A percentile compares a stretch with the other conserved stretches of the same genome.
These are phyloP conservation scores for Colletotrichum caudatum DNA, from an alignment of 2,329 filamentous ascomycete species.

Conservation along the genomic window DNA sequence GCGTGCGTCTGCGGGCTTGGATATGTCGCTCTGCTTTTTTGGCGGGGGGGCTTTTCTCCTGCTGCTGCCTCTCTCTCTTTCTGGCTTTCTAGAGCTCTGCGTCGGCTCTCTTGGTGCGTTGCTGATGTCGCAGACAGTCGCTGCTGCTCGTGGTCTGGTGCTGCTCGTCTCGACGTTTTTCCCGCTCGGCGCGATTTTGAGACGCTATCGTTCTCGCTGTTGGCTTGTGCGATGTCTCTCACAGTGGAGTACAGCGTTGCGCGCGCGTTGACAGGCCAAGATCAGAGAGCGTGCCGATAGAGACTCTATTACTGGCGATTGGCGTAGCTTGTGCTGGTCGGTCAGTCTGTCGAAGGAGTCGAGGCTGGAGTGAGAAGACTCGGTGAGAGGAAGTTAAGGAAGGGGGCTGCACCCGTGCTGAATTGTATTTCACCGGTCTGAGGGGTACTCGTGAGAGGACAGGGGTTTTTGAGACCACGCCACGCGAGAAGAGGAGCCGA, in stretches of 20 bases:
- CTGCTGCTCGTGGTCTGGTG: slow-evolving; percentile 34
- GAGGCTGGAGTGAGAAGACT: slow-evolving; percentile 55
- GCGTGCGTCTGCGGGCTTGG: slow-evolving; percentile 23
- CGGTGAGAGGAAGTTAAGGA: slow-evolving; percentile 54
- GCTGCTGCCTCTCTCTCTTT: slow-evolving; percentile 36
- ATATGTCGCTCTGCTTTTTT: slow-evolving; percentile 30
- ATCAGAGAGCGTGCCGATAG: slow-evolving; percentile 42
- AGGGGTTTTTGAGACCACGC: slow-evolving; percentile 45
- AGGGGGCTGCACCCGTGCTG: slow-evolving; percentile 52
- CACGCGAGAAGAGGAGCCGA: slow-evolving; percentile 43
- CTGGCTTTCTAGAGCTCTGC: slow-evolving; percentile 14
- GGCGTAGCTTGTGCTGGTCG: slow-evolving; percentile 40
- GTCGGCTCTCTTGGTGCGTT: slow-evolving; percentile 6
- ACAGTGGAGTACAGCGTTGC: slow-evolving; percentile 41
- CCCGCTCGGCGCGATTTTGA: slow-evolving; percentile 27
- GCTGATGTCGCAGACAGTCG: slow-evolving; percentile 26
- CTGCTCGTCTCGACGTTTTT: slow-evolving; percentile 26
- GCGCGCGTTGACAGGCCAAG: slow-evolving; percentile 32
- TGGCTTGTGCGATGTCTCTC: slow-evolving; percentile 39
- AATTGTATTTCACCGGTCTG: slow-evolving; percentile 57
- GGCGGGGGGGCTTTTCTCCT: slow-evolving; percentile 2
- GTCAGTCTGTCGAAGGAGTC: slow-evolving; percentile 44
- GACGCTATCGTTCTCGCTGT: slow-evolving; percentile 24
- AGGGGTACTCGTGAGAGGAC: slow-evolving; percentile 53
- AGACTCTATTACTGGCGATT: slow-evolving; percentile 40